Base-by-base conservation (phyloP, 805 yeast genomes). In the Candida nanaspora region DNA sequence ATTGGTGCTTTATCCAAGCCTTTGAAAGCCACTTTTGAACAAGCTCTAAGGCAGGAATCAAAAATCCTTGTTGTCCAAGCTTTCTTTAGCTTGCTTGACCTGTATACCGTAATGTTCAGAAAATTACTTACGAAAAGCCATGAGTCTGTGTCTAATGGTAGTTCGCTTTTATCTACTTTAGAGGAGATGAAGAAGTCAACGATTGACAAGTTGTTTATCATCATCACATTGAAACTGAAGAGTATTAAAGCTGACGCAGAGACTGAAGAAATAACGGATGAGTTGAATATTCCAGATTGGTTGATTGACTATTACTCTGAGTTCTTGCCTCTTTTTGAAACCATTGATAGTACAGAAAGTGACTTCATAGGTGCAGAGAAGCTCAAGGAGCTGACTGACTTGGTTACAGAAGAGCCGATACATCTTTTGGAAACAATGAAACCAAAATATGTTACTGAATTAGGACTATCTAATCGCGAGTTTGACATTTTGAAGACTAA, bases 261-360 rank as follows among this genome's bases (percentile, higher is more conserved):
- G 52, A 14, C 61, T 52, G 52, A 66, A 41, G 57, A 58, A 30
- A 45, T 70, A 15, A 57, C 65, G 39, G 71, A 70, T 23, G 86
- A 86, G 45, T 63, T 55, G 20, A 75, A 81, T 45, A 80, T 95
- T 4, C 96, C 97, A 0, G 94, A 85, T 44, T 89, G 94, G 88
- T 62, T 85, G 19, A 65, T 74, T 37, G 81, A 76, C n/a, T 78
- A 81, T 48, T 70, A 82, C 37, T 64, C 76, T 0, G 82, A 77
- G 14, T 65, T 83, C 23, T 66, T 81, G 42, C 76, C 77, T 1
- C 59, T 86, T 2, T 70, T 83, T 45, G 78, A 76, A 22, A 56
- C 62, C 28, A 62, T 62, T 38, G 56, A 46, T 19, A 33, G 44
- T 52, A 23, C 50, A 10, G 51, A 65, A 8, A 56, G 56, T 6